These are phyloP conservation scores for Aspergillus puulaauensis DNA, from an alignment of 2,329 filamentous ascomycete genomes.

Conservation along the genomic window DNA sequence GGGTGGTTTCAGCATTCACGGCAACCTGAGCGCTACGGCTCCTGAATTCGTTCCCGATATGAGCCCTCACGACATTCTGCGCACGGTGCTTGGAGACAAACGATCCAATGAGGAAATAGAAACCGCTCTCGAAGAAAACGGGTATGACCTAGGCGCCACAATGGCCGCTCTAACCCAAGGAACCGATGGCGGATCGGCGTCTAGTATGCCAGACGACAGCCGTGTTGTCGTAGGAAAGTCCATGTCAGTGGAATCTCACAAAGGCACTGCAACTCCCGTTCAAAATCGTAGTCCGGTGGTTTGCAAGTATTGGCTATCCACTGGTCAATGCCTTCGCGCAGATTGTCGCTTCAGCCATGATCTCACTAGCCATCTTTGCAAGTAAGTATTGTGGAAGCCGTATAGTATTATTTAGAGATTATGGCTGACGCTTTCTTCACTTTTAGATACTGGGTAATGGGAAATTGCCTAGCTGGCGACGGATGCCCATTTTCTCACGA, in stretches of 20 bases:
- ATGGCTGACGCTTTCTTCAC: neutral
- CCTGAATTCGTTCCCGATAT: conserved; percentile 87
- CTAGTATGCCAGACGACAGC: conserved; percentile 55
- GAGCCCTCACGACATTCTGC: conserved; percentile 96
- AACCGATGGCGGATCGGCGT: conserved; percentile 53
- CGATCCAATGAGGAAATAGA: conserved; percentile 94
- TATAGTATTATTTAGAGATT: neutral
- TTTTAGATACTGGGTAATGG: conserved; percentile 87
- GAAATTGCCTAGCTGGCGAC: conserved; percentile 89
- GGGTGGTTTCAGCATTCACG: conserved; percentile 67
- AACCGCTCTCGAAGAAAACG: conserved; percentile 80
- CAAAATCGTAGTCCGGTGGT: conserved; percentile 83
- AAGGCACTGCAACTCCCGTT: conserved; percentile 73
- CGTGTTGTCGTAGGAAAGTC: conserved; percentile 84
- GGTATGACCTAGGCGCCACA: conserved; percentile 90
- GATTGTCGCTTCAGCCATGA: conserved; percentile 98
- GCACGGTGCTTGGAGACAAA: conserved; percentile 86
- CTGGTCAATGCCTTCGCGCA: conserved; percentile 89
- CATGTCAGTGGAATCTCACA: conserved; percentile 68
- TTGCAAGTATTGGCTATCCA: conserved; percentile 96
- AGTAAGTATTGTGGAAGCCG: conserved; percentile 62
- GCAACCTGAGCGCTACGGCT: conserved; percentile 72
- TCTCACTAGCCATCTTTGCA: conserved; percentile 93
- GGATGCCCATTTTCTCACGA: conserved; percentile 98
- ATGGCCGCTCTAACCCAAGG: conserved; percentile 84